Percentiles rank a stretch among this genome's conserved stretches.
Evolutionary conservation across 2,329 filamentous ascomycete species (phyloP).

Genomic region (Fusarium sterilihyphosum): DNA sequence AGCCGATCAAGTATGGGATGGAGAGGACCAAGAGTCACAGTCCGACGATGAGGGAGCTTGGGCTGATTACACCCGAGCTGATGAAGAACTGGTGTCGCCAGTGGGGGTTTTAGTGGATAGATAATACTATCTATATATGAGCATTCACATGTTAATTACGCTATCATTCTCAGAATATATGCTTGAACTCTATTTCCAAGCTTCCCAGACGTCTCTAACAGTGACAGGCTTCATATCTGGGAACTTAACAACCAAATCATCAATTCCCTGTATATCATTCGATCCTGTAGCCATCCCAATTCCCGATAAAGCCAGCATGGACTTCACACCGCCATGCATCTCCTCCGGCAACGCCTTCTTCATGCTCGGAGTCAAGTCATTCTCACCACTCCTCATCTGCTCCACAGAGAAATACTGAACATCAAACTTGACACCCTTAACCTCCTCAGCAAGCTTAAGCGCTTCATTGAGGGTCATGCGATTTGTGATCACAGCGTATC

Average conservation of each 20-base stretch:
- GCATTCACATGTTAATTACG: background rate
- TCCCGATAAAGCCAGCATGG: background rate
- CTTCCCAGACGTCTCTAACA: background rate
- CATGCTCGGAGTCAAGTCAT: background rate
- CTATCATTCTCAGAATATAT: background rate
- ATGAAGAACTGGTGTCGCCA: slow-evolving; percentile 14
- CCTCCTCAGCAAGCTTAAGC: background rate
- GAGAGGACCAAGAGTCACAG: background rate
- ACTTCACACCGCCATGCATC: background rate
- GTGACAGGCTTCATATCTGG: background rate
- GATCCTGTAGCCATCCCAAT: background rate
- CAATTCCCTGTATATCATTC: fast-evolving
- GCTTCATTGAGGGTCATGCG: background rate
- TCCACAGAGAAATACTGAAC: background rate
- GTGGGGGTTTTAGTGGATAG: background rate
- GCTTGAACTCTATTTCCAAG: background rate
- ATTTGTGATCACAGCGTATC: background rate
- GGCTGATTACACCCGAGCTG: background rate
- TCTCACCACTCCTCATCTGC: background rate
- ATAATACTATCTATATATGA: too few species aligned
- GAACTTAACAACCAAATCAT: background rate
- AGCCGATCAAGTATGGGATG: background rate
- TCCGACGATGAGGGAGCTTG: background rate
- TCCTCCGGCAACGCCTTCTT: background rate
- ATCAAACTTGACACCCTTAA: background rate